Base-by-base conservation (phyloP, 2,329 filamentous ascomycete species). In the Fusarium nurragi region DNA sequence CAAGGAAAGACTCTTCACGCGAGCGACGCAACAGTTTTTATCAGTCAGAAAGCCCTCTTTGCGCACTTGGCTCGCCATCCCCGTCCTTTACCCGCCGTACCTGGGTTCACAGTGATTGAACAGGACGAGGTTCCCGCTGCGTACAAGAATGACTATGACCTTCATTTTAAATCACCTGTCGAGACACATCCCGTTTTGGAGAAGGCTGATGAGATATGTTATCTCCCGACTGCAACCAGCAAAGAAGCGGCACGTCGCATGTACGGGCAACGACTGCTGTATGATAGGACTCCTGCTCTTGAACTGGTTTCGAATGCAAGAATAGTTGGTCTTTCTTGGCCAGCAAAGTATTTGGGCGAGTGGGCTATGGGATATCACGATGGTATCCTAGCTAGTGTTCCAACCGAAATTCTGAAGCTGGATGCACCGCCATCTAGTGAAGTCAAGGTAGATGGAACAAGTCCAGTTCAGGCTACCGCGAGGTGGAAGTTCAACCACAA, bases 321-420 rank as follows among this genome's bases (percentile, higher is more conserved):
- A 40, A 77, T 87, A 21, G 78, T 81, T 1, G 84, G 84, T 0
- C 73, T 87, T 25, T 77, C 79, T 36, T 87, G 84, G 69, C 84
- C 83, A 0, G 71, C 75, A 11, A 80, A 79, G 67, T 85, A 85
- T 67, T 74, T 78, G 4, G 85, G 85, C 14, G 84, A 86, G 65
- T 87, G 84, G 84, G 80, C 79, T n/a, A 77, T 85, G 54, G 85
- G 82, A 3, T 86, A 84, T 79, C 84, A 87, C 60, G 84, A 87
- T 59, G 84, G 83, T 0, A 69, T 77, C 3, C 80, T 79, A 38
- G 84, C 82, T 0, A 82, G 81, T 2, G 79, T 85, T 48, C 82
- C 85, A 28, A 74, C 77, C 39, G 83, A 86, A 38, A 72, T 80
- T 0, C 71, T 86, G 38, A 81, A 77, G 61, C 71, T 87, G 8